These are phyloP conservation scores for Hypoxylon sp. DNA, from an alignment of 2,329 filamentous ascomycete species.

Conservation along the genomic window DNA sequence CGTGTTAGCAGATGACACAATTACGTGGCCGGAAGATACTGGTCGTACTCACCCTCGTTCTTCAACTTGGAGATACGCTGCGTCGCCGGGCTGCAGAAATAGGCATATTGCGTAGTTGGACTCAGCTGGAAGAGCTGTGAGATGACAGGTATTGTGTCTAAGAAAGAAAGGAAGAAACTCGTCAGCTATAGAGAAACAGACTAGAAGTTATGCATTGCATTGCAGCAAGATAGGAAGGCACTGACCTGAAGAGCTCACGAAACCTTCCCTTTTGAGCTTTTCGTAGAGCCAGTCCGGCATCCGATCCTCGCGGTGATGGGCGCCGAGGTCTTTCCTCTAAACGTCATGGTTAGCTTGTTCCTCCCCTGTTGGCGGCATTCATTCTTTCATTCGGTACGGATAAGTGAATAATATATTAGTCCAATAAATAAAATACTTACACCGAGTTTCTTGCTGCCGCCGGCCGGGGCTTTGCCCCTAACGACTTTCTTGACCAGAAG, in stretches of 20 bases:
- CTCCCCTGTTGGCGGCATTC: neutral
- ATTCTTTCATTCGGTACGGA: neutral
- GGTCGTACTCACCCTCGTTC: conserved; percentile 72
- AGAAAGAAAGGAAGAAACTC: conserved; percentile 56
- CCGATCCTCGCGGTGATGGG: conserved; percentile 78
- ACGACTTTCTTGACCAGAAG: conserved; percentile 43
- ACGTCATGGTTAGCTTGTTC: conserved; percentile 29
- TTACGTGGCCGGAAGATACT: neutral
- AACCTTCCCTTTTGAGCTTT: conserved; percentile 73
- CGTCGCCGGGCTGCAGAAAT: conserved; percentile 82
- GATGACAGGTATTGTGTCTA: conserved; percentile 74
- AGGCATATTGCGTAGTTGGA: conserved; percentile 75
- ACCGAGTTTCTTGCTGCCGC: conserved; percentile 49
- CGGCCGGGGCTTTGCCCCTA: conserved; percentile 18
- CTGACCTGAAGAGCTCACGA: conserved; percentile 68
- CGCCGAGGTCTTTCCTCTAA: conserved; percentile 76
- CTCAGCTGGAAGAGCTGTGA: conserved; percentile 76
- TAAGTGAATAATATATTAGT: neutral
- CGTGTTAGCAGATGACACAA: neutral
- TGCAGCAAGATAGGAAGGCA: neutral
- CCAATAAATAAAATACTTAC: conserved; percentile 48
- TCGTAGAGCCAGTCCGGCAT: conserved; percentile 80
- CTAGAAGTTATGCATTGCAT: neutral
- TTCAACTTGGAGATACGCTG: conserved; percentile 86
- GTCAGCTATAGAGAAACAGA: conserved; percentile 51